Base-by-base conservation (phyloP, 352 stramenopile genomes). In the Phytophthora uliginosa region DNA sequence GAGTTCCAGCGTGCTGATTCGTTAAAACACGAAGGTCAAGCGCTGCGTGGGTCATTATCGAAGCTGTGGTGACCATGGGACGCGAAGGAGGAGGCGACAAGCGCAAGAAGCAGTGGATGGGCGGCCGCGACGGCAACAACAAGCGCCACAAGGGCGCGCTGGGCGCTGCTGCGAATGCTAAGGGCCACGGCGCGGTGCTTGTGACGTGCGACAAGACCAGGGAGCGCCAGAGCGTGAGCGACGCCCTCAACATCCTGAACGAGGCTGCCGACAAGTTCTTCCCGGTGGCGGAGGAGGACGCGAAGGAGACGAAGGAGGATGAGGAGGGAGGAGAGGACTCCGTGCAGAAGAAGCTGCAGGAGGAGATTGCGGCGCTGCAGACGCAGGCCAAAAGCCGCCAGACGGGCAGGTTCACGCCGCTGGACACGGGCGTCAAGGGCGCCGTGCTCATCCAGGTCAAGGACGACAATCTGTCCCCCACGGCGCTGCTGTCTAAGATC, bases 121-220 rank as follows among this genome's bases (percentile, higher is more conserved):
- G 72, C 56, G 66, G 79, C 58, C 66, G 69, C 36, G 73, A 76
- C 62, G 71, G 65, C 53, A 66, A 74, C 7, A 69, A 81, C 60
- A 94, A 93, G 77, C 86, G 86, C 47, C 82, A 92, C 64, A 90
- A 93, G 51, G 83, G 85, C 31, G 64, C 76, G 17, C 50, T 88
- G 20, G 71, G 63, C 4, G 66, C 77, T 33, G 87, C 87, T 1
- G 74, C 82, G 2, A 89, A 74, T 53, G 88, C 85, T 22, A 93
- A 93, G 65, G 84, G 84, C 34, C 82, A 71, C 13, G 79, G 78
- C 9, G 88, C 76, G 56, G 76, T 95, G 28, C 72, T 95, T 8
- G 82, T 95, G 47, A 95, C 85, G 31, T 95, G 88, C 56, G 88
- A 95, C 59, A 88, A 85, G 66, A 93, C 79, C 20, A 93, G 92